Conservation (phyloP, 2,329 filamentous ascomycete genomes). For the Cytospora chrysosperma region DNA sequence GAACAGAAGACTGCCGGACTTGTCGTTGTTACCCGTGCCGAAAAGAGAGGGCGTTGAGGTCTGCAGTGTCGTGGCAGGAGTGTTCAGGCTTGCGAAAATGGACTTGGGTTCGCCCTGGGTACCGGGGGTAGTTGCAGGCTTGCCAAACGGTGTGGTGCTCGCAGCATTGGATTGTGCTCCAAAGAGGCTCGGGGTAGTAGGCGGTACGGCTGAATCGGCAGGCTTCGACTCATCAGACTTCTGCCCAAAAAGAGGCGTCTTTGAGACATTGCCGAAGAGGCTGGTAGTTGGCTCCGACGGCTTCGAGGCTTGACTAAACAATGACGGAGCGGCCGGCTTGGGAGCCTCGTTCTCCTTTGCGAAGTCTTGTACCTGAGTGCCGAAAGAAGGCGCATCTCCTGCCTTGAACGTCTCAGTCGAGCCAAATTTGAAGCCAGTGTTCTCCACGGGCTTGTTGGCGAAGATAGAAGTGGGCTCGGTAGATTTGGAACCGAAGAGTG, state of each 20-base stretch:
- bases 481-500: constrained; percentile 34
- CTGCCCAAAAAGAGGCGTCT: constrained; percentile 20
- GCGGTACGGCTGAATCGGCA: constrained; percentile 30
- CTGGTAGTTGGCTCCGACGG: constrained; percentile 13
- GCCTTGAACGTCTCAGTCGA: constrained; percentile 17
- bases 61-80: constrained; percentile 22
- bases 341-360: constrained; percentile 12
- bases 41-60: constrained; percentile 31
- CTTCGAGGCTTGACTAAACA: constrained; percentile 21
- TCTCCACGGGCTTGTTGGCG: constrained; percentile 35
- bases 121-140: constrained; percentile 32
- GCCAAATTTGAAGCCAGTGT: neutral
- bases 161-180: constrained; percentile 11
- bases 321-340: constrained; percentile 21
- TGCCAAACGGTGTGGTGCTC: constrained; percentile 28
- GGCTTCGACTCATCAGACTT: constrained; percentile 27
- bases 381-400: constrained; percentile 9
- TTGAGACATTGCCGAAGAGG: constrained; percentile 23
- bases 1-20: constrained; percentile 20
- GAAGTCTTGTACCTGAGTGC: constrained; percentile 27
- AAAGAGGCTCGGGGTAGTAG: constrained; percentile 17
- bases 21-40: constrained; percentile 19
- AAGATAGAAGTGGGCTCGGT: constrained; percentile 37
- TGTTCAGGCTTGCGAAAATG: constrained; percentile 34
- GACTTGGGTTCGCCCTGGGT: constrained; percentile 33